Evolutionary conservation across 2,329 filamentous ascomycete genomes (phyloP), one percentile per base, ranked within the genome.

Genomic region (Xylariales sp.): DNA sequence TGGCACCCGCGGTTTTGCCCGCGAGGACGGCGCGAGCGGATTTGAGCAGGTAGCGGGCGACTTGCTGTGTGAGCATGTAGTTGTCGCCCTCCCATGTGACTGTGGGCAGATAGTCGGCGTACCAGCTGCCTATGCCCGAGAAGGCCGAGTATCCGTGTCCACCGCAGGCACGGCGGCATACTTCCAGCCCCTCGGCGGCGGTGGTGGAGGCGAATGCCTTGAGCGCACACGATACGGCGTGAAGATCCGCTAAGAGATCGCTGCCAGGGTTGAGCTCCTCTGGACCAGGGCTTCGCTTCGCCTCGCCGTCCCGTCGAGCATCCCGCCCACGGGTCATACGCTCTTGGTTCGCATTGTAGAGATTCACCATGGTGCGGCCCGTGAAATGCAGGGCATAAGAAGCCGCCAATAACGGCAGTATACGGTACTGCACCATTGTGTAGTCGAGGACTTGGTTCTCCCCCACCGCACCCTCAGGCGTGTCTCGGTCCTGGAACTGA

Each of bases 361-460:
- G 39, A 43, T 56, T 45, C 18, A 56, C 39, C 54, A 56, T 56
- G 23, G 3, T 56, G 6, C 12, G 54, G 23, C 54, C 54, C 1
- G 54, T 56, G 14, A 56, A 56, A 30, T 45, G 54, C 12, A 56
- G 23, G 39, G 54, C 54, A 45, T 56, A 56, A 28, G 54, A 56
- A 56, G 54, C 54, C 12, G 54, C 54, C 10, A 56, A 41, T 16
- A 56, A 45, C 28, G 54, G 54, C 39, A 56, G 54, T 56, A 56
- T 56, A n/a, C 54, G 54, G 54, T 56, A 56, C 54, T 56, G 54
- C 14, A 56, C 54, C 54, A 56, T 56, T 32, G 54, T 56, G 9
- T 56, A 56, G 54, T 56, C 54, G 7, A 56, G 36, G 1, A 56
- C 54, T 14, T 56, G 54, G 23, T 56, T 56, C 39, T 56, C 54